Evolutionary conservation across 2,329 filamentous ascomycete species (phyloP), one percentile per base, ranked within the genome.

Genomic region (Sporothrix dimorphospora): DNA sequence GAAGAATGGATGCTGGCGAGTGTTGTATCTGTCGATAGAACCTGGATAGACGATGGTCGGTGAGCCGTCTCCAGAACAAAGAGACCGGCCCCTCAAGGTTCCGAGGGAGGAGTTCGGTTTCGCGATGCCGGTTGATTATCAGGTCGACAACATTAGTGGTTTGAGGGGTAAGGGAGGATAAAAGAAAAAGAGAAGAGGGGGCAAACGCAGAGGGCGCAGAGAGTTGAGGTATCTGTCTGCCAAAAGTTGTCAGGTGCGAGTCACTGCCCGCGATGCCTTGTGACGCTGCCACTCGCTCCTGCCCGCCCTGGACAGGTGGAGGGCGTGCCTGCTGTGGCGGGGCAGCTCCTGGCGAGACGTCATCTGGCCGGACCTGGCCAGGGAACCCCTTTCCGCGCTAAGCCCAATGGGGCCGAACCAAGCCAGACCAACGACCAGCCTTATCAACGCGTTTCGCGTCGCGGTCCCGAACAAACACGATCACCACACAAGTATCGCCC

Each of bases 291-390:
- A 19, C 7, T 19, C 30, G 38, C 38, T 45, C 59, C 38, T 65
- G 38, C 38, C 59, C 59, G 59, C 59, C 59, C 38, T 27, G 59
- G 57, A 53, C 21, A 24, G 11, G 49, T 34, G 21, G 9, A 53
- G n/a, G 21, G 49, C n/a, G 38, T 65, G 38, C 59, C 30, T 65
- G n/a, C 38, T 45, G 59, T 45, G 59, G 57, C n/a, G 59, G 57
- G 59, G 59, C 59, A 65, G 59, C 59, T 65, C 21, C 5, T 14
- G 38, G 59, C 12, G 59, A 65, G 57, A 65, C 59, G 59, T 65
- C 59, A 65, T 65, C 38, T 65, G 57, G 34, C 57, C n/a, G 57
- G 34, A 19, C 14, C 27, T 27, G 59, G 38, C 16, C 38, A 63
- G 57, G 57, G 34, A n/a, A 3, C 53, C 38, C 9, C 11, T 4